Evolutionary conservation across 805 yeast species (phyloP), one percentile per base, ranked within the genome.

Genomic region (Nakazawaea ambrosiae): DNA sequence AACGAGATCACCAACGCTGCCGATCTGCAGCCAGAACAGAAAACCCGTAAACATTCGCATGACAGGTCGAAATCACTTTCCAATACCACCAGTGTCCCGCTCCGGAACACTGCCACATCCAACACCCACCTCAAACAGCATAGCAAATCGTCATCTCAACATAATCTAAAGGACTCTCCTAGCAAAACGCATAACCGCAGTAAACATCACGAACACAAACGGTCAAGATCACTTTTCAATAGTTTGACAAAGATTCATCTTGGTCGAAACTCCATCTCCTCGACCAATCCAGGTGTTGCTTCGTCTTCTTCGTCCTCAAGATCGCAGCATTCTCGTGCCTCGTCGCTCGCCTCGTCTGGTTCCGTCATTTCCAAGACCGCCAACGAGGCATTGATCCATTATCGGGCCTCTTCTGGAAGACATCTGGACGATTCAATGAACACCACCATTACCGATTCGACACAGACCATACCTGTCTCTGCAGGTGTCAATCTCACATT

Each of bases 351-450:
- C 5, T 28, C 31, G 31, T 6, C 29, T 10, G 10, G 11, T 22
- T 30, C 34, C 22, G 26, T 32, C 11, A 31, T 32, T 7, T 31
- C 29, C 20, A 26, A 31, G 20, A 37, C 36, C 5, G 27, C 41
- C 20, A 38, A 38, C 19, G 34, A 38, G 24, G 34, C 33, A 3
- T 19, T 35, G 9, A 16, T 35, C 3, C 30, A 35, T 23, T 35
- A 22, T n/a, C n/a, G n/a, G 7, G 19, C 31, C 14, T 31, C 32
- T n/a, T 27, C 19, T 14, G 7, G 12, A 10, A 11, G 15, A 14
- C n/a, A n/a, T n/a, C n/a, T n/a, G n/a, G n/a, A n/a, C n/a, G n/a
- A n/a, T n/a, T n/a, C n/a, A n/a, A n/a, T n/a, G n/a, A n/a, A n/a
- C n/a, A n/a, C n/a, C n/a, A n/a, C n/a, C n/a, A n/a, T n/a, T n/a